Conservation (phyloP, 441 rosid genomes). For the Rhodomyrtus psidioides region DNA sequence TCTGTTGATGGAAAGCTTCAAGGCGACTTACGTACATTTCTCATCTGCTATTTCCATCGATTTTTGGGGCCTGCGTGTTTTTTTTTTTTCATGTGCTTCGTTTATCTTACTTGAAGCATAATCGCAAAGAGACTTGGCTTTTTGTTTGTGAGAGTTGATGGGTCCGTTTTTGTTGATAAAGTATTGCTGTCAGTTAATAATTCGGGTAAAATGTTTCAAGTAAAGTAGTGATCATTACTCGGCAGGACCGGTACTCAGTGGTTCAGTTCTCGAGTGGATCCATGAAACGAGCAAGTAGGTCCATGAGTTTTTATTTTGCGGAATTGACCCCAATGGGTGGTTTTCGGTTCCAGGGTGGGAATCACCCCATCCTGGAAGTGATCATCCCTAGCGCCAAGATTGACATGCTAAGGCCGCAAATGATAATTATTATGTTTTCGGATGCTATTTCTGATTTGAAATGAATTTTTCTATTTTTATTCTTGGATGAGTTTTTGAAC, state of each 20-base stretch:
- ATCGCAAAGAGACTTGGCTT: not conserved
- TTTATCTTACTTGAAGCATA: not conserved
- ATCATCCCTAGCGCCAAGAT: too few relatives aligned
- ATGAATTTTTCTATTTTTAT: too few relatives aligned
- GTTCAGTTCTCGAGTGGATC: rapidly evolving
- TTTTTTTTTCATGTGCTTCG: not conserved
- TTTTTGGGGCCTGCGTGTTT: not conserved
- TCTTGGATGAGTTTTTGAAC: too few relatives aligned
- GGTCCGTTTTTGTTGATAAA: not conserved
- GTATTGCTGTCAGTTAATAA: not conserved
- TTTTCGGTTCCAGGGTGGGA: too few relatives aligned
- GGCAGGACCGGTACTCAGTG: too few relatives aligned
- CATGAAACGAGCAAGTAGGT: too few relatives aligned
- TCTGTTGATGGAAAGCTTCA: not conserved
- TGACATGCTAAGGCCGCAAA: not conserved
- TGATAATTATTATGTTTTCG: too few relatives aligned
- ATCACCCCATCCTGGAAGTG: rapidly evolving
- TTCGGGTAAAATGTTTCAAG: not conserved
- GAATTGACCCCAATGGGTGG: rapidly evolving
- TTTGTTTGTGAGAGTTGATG: not conserved
- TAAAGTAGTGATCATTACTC: not conserved
- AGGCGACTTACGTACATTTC: not conserved
- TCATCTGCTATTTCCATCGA: not conserved
- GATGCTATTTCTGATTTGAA: too few relatives aligned
- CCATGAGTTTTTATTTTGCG: too few relatives aligned